These are phyloP conservation scores for Thermothielavioides terrestris DNA, from an alignment of 495 filamentous ascomycete species.

Conservation along the genomic window DNA sequence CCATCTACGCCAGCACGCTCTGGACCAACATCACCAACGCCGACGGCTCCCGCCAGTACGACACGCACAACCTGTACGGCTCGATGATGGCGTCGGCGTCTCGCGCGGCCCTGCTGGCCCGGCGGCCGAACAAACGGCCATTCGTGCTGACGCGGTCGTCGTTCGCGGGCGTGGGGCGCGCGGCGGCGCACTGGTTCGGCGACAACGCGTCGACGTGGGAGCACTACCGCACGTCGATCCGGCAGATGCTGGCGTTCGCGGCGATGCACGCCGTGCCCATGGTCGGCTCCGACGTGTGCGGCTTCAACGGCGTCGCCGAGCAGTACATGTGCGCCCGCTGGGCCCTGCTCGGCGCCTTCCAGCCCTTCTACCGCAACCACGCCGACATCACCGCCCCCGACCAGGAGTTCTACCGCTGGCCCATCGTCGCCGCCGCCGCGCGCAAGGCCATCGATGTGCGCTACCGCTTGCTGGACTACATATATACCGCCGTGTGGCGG, in stretches of 20 bases:
- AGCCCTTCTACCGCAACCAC: slow-evolving; percentile 82
- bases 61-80: slow-evolving; percentile 80
- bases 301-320: slow-evolving; percentile 60
- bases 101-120: slow-evolving; percentile 54
- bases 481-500: slow-evolving; percentile 65
- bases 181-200: slow-evolving; percentile 83
- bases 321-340: slow-evolving; percentile 76
- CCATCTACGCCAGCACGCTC: slow-evolving; percentile 60
- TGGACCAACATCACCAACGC: slow-evolving; percentile 66
- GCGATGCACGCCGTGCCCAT: slow-evolving; percentile 74
- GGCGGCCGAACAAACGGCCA: slow-evolving; percentile 56
- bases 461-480: slow-evolving; percentile 69
- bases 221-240: slow-evolving; percentile 63
- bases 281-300: slow-evolving; percentile 80
- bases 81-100: slow-evolving; percentile 69
- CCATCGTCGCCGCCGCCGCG: slow-evolving; percentile 52
- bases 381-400: slow-evolving; percentile 39
- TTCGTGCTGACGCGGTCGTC: slow-evolving; percentile 59
- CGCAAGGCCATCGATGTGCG: slow-evolving; percentile 61
- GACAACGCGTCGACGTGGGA: slow-evolving; percentile 73
- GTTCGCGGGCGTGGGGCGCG: slow-evolving; percentile 52
- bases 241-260: slow-evolving; percentile 62
- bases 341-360: slow-evolving; percentile 70
- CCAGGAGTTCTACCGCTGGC: slow-evolving; percentile 79
- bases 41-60: slow-evolving; percentile 63